These are phyloP conservation scores for Cyclostephanos tholiformis DNA, from an alignment of 108 stramenopile genomes.

Conservation along the genomic window DNA sequence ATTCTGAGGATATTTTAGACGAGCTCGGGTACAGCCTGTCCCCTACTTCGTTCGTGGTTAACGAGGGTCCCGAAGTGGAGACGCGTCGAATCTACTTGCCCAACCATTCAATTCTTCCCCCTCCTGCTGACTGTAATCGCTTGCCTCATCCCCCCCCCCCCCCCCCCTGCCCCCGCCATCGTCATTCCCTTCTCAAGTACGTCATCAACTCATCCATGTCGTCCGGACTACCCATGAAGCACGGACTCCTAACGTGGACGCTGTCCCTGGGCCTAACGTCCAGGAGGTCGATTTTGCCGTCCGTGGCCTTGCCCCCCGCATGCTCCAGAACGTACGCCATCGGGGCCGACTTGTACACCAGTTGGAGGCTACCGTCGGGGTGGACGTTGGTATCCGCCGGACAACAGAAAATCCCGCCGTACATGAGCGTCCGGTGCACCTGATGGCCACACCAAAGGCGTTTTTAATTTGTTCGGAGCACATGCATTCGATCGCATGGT, in stretches of 20 bases:
- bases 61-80: too few species aligned
- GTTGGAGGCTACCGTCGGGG: conserved; percentile 85
- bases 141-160: background rate
- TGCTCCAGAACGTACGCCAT: conserved; percentile 94
- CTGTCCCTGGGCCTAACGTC: conserved; percentile 57
- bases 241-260: conserved; percentile 82
- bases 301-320: conserved; percentile 86
- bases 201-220: conserved; percentile 80
- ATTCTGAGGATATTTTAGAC: too few species aligned
- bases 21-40: too few species aligned
- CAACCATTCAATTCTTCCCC: too few species aligned
- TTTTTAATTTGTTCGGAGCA: too few species aligned
- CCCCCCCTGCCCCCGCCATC: background rate
- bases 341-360: conserved; percentile 90
- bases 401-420: conserved; percentile 97
- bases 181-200: conserved; percentile 46
- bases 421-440: conserved; percentile 94
- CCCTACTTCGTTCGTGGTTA: too few species aligned
- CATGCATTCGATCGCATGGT: too few species aligned
- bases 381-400: conserved; percentile 80
- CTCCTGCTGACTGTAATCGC: background rate
- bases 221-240: conserved; percentile 84
- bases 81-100: too few species aligned
- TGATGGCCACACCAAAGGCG: too few species aligned
- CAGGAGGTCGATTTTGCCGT: conserved; percentile 61